Evolutionary conservation across 441 rosid species (phyloP).

Genomic region (Gossypium schwendimanii): DNA sequence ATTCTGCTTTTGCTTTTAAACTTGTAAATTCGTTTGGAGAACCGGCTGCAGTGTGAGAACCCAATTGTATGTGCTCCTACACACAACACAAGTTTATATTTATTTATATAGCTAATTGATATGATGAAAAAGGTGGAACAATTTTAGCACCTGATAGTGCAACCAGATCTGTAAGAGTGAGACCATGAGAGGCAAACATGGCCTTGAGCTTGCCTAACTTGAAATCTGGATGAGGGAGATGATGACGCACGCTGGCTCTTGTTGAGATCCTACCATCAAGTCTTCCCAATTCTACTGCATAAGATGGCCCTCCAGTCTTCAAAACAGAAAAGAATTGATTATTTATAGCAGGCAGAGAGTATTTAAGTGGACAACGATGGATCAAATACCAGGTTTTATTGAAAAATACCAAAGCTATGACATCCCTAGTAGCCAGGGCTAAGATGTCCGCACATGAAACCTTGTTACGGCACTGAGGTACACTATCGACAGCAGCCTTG

Average conservation of each 20-base stretch:
- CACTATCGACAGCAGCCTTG: constrained; percentile 44
- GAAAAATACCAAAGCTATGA: constrained; percentile 31
- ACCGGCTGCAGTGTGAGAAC: constrained; percentile 51
- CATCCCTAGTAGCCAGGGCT: constrained; percentile 57
- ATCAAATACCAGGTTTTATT: too few species aligned
- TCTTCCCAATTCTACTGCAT: constrained; percentile 58
- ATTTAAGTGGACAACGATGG: neutral
- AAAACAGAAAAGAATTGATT: neutral
- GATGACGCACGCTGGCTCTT: constrained; percentile 38
- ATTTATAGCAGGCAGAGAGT: neutral
- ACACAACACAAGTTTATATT: neutral
- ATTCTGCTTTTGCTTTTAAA: constrained; percentile 35
- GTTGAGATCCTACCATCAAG: constrained; percentile 54
- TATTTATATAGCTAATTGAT: neutral
- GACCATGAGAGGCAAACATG: constrained; percentile 43
- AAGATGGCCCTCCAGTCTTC: constrained; percentile 62
- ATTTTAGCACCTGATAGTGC: constrained; percentile 50
- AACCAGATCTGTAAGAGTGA: constrained; percentile 52
- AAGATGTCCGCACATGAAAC: constrained; percentile 62
- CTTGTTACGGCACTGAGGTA: constrained; percentile 46
- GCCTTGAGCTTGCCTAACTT: constrained; percentile 45
- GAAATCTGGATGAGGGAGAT: constrained; percentile 45
- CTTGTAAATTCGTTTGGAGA: constrained; percentile 44
- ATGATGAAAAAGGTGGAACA: neutral
- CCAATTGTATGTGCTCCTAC: constrained; percentile 59